Percentiles rank a stretch among this genome's conserved stretches.
Evolutionary conservation across 2,329 filamentous ascomycete species (phyloP).

Genomic region (Fusarium sp.): DNA sequence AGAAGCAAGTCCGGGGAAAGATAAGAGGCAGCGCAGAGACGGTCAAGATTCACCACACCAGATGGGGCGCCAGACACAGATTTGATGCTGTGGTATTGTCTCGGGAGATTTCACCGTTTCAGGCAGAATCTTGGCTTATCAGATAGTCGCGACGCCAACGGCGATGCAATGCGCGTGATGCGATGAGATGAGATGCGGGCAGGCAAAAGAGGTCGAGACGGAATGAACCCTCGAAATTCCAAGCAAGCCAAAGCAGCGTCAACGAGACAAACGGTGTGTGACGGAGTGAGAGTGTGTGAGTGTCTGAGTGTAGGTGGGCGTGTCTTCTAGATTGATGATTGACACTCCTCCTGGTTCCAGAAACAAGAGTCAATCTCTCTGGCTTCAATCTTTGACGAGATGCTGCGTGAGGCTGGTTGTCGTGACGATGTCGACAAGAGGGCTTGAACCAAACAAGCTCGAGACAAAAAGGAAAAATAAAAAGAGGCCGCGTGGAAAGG

Average conservation of each 20-base stretch:
- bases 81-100: constrained; percentile 3
- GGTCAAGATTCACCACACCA: constrained; percentile 23
- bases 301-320: background rate
- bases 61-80: background rate
- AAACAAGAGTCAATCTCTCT: background rate
- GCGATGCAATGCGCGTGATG: background rate
- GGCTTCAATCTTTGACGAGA: background rate
- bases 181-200: background rate
- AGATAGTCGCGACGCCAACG: constrained; percentile 14
- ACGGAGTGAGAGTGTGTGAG: background rate
- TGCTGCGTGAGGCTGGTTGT: background rate
- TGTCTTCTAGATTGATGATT: background rate
- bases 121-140: constrained; percentile 5
- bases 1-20: constrained; percentile 1
- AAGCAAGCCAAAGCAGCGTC: background rate
- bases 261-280: background rate
- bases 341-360: background rate
- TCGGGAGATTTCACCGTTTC: constrained; percentile 4
- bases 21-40: constrained; percentile 21
- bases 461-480: background rate
- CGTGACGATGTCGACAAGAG: background rate
- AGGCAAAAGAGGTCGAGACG: background rate
- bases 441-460: background rate
- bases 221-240: constrained; percentile 10
- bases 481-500: constrained; percentile 3